Percentiles rank a stretch among this genome's conserved stretches.
Conservation (phyloP, 1,284 basidiomycete genomes). For the Pseudozyma tsukubaensis region DNA sequence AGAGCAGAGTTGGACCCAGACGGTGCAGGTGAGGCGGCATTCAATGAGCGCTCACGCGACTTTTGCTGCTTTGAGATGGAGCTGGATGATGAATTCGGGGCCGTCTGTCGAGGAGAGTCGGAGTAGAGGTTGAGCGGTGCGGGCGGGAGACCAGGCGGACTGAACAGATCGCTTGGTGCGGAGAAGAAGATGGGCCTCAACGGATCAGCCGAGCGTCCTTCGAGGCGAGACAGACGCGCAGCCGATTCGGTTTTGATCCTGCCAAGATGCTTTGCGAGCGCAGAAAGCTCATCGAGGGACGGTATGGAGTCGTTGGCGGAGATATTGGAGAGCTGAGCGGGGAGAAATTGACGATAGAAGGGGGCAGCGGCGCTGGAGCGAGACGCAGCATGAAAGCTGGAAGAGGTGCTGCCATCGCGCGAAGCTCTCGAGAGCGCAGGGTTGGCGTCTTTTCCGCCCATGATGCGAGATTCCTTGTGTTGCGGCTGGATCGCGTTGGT, state of each 20-base stretch:
- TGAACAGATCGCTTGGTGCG: constrained; percentile 42
- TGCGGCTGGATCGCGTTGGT: not conserved
- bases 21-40: constrained; percentile 32
- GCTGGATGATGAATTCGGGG: constrained; percentile 14
- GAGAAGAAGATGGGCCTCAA: constrained; percentile 40
- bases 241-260: constrained; percentile 40
- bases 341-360: constrained; percentile 55
- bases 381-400: constrained; percentile 4
- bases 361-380: constrained; percentile 19
- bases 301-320: constrained; percentile 46
- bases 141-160: constrained; percentile 34
- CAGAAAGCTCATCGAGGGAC: constrained; percentile 46
- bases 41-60: constrained; percentile 37
- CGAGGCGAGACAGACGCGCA: constrained; percentile 37
- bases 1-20: constrained; percentile 12
- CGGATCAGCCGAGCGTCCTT: constrained; percentile 31
- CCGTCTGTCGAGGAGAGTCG: constrained; percentile 22
- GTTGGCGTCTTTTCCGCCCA: constrained; percentile 40
- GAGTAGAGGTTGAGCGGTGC: constrained; percentile 34
- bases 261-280: constrained; percentile 37
- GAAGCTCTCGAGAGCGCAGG: constrained; percentile 30
- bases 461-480: not conserved
- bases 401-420: constrained; percentile 17
- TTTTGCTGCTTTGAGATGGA: constrained; percentile 25
- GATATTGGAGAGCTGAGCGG: constrained; percentile 41